Evolutionary conservation across 257 asterid species (phyloP), one percentile per base, ranked within the genome.

Genomic region (Solanum medicagineum): DNA sequence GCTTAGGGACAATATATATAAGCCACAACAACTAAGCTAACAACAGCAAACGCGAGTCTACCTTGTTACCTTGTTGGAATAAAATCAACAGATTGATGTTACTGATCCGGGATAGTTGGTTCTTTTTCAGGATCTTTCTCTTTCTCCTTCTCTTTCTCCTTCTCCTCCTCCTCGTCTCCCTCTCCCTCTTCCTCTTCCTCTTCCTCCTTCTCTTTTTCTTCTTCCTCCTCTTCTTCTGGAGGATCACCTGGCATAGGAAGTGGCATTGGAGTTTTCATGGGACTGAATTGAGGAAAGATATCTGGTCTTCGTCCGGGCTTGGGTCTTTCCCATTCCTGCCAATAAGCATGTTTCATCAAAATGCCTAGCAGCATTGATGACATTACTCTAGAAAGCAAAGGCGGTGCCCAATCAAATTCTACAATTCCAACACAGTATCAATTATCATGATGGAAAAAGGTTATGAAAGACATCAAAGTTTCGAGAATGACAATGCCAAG

Each of bases 271-370:
- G 98, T 95, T 89, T 94, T 95, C 97, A 93, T 93, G 13, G 98
- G 98, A 87, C 98, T 94, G 91, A 95, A 95, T 87, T 93, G 95
- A 9, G 98, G 98, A 40, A 95, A 92, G 51, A 95, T 92, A 84
- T 95, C 98, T 0, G 86, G 81, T 84, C 86, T 84, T 56, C 81
- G 81, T 10, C 86, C 86, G 1, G 86, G 81, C 69, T 69, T 84
- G 4, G 86, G 86, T 45, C 86, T 84, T 69, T 65, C 81, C 86
- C 86, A 84, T 69, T 84, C 86, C 86, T 84, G 86, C 70, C 81
- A 69, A 66, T 53, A 79, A 53, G 29, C 65, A 79, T 53, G 65
- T 79, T 51, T 79, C 49, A 53, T 26, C 83, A 53, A 51, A 79
- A 53, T 79, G 65, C 47, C 42, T 79, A 24, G 47, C 80, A 19